A percentile compares a stretch with the other conserved stretches of the same genome.
Evolutionary conservation across 176 grass and related monocot genomes (phyloP).

Genomic region (Oropetium thomaeum): DNA sequence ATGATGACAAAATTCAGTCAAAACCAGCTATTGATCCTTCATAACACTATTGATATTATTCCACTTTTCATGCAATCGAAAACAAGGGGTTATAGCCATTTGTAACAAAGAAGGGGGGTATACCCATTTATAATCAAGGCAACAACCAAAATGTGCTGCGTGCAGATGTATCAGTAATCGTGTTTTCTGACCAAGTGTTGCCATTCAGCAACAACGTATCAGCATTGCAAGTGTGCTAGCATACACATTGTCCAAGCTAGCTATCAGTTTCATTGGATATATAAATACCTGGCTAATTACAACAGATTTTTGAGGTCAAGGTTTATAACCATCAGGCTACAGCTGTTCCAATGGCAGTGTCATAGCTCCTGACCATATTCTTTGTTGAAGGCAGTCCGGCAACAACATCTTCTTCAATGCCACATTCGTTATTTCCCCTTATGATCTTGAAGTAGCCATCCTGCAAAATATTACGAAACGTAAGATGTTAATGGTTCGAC

Average conservation of each 20-base stretch:
- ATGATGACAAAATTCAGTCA: too few relatives aligned
- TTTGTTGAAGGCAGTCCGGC: constrained; percentile 77
- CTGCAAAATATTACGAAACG: constrained; percentile 30
- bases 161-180: too few relatives aligned
- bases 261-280: not conserved
- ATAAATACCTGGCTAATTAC: not conserved
- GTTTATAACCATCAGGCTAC: constrained; percentile 14
- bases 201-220: not conserved
- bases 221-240: not conserved
- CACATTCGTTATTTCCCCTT: constrained; percentile 77
- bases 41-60: not conserved
- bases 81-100: too few relatives aligned
- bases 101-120: too few relatives aligned
- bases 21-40: not conserved
- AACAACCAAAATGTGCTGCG: too few relatives aligned
- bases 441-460: constrained; percentile 92
- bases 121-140: not conserved
- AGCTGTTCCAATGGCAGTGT: constrained; percentile 16
- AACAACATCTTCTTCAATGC: constrained; percentile 69
- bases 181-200: not conserved
- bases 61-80: not conserved
- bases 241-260: not conserved
- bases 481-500: constrained; percentile 3
- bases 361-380: constrained; percentile 43
- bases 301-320: not conserved